These are phyloP conservation scores for Sungouiella blattae DNA, from an alignment of 805 yeast genomes.

Conservation along the genomic window DNA sequence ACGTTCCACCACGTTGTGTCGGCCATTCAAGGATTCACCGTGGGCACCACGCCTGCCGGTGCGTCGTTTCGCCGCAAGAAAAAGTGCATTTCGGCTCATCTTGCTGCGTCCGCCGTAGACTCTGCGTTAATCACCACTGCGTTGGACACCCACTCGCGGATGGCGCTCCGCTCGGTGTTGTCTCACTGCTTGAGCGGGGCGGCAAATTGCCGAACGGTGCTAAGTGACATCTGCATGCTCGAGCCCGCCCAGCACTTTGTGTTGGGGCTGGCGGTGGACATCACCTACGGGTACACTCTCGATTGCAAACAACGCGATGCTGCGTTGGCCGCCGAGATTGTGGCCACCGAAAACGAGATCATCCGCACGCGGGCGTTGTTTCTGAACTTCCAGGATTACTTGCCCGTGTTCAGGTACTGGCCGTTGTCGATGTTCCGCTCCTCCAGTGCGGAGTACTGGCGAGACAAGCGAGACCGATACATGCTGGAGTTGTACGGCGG, in stretches of 20 bases:
- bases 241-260: constrained; percentile 44
- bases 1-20: constrained; percentile 67
- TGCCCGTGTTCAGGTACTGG: constrained; percentile 42
- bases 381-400: constrained; percentile 52
- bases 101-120: constrained; percentile 27
- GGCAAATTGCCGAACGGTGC: neutral
- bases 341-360: constrained; percentile 53
- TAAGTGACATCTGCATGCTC: neutral
- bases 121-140: too few relatives aligned
- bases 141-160: neutral
- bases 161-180: neutral
- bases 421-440: constrained; percentile 14
- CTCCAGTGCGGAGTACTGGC: constrained; percentile 16
- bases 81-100: constrained; percentile 44
- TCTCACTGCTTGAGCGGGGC: neutral
- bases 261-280: constrained; percentile 44
- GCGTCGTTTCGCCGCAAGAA: constrained; percentile 43
- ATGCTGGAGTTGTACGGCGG: constrained; percentile 33
- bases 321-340: constrained; percentile 47
- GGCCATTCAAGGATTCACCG: constrained; percentile 52
- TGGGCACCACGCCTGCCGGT: constrained; percentile 64
- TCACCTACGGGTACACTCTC: constrained; percentile 52
- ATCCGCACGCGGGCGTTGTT: constrained; percentile 56
- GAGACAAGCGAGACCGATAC: constrained; percentile 47
- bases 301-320: constrained; percentile 37